Percentiles rank a stretch among this genome's conserved stretches.
These are phyloP conservation scores for Penicillium paxilli DNA, from an alignment of 495 filamentous ascomycete genomes.

Conservation along the genomic window DNA sequence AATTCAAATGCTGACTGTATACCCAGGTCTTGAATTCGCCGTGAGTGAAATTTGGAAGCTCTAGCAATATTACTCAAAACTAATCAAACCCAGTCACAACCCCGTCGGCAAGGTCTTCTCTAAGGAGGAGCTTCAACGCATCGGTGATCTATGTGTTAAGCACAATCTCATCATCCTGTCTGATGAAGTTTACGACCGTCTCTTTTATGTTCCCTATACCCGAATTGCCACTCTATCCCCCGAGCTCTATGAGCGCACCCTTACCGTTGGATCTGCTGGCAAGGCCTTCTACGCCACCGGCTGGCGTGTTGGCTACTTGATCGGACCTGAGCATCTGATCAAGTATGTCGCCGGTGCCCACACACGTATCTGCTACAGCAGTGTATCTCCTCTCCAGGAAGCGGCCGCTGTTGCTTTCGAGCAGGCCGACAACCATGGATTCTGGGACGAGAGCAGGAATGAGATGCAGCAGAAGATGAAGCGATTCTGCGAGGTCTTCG, in stretches of 20 bases:
- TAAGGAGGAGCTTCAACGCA: conserved; percentile 74
- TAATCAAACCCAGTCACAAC: conserved; percentile 67
- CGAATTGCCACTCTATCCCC: conserved; percentile 85
- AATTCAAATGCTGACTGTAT: not conserved
- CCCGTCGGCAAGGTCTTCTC: conserved; percentile 95
- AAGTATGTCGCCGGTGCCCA: conserved; percentile 91
- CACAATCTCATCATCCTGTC: conserved; percentile 93
- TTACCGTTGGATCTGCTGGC: conserved; percentile 92
- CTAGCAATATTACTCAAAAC: too few relatives aligned
- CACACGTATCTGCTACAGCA: conserved; percentile 94
- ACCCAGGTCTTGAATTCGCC: conserved; percentile 45
- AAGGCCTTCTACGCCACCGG: conserved; percentile 98
- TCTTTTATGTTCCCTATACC: conserved; percentile 94
- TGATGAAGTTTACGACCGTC: conserved; percentile 94
- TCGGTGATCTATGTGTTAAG: conserved; percentile 89
- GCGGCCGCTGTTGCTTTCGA: conserved; percentile 96
- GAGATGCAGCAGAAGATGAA: conserved; percentile 92
- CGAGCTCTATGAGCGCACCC: conserved; percentile 79
- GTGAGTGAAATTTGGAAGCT: conserved; percentile 21
- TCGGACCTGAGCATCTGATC: conserved; percentile 85
- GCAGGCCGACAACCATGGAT: conserved; percentile 75
- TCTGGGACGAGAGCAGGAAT: conserved; percentile 81
- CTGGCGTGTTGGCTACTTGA: conserved; percentile 95
- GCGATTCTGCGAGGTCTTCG: conserved; percentile 82
- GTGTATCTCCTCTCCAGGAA: conserved; percentile 91